Evolutionary conservation across 1,284 basidiomycete species (phyloP).

Genomic region (Ustilago lituana): DNA sequence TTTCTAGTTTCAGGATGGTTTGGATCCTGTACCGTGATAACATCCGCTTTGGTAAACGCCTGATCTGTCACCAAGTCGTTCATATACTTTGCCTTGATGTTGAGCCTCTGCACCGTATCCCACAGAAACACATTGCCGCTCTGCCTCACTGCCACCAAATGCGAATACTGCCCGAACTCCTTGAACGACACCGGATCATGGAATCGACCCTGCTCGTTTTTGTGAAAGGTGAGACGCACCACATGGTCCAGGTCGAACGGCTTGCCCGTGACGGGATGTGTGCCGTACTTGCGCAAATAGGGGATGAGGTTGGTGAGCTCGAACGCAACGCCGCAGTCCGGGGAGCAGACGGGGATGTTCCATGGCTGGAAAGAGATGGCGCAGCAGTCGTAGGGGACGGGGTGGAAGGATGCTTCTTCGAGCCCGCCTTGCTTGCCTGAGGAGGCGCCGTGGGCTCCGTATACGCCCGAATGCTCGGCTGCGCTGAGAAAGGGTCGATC

Average conservation of each 20-base stretch:
- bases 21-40: slow-evolving; percentile 79
- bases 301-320: slow-evolving; percentile 79
- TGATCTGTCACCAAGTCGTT: slow-evolving; percentile 83
- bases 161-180: slow-evolving; percentile 71
- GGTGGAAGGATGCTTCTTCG: slow-evolving; percentile 70
- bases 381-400: slow-evolving; percentile 86
- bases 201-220: slow-evolving; percentile 61
- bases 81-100: slow-evolving; percentile 78
- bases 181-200: slow-evolving; percentile 69
- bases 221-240: slow-evolving; percentile 85
- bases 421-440: slow-evolving; percentile 66
- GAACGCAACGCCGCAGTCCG: slow-evolving; percentile 71
- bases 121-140: slow-evolving; percentile 86
- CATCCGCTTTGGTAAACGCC: slow-evolving; percentile 83
- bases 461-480: slow-evolving; percentile 59
- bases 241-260: slow-evolving; percentile 81
- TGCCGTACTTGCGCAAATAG: slow-evolving; percentile 76
- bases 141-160: slow-evolving; percentile 68
- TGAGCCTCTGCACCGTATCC: slow-evolving; percentile 74
- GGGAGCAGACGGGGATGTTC: slow-evolving; percentile 84
- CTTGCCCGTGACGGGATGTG: slow-evolving; percentile 90
- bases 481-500: slow-evolving; percentile 59
- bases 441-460: slow-evolving; percentile 54
- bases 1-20: slow-evolving; percentile 54
- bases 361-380: slow-evolving; percentile 92